Evolutionary conservation across 192 early-diverging fungal species (phyloP).

Genomic region (Backusella morwellensis): DNA sequence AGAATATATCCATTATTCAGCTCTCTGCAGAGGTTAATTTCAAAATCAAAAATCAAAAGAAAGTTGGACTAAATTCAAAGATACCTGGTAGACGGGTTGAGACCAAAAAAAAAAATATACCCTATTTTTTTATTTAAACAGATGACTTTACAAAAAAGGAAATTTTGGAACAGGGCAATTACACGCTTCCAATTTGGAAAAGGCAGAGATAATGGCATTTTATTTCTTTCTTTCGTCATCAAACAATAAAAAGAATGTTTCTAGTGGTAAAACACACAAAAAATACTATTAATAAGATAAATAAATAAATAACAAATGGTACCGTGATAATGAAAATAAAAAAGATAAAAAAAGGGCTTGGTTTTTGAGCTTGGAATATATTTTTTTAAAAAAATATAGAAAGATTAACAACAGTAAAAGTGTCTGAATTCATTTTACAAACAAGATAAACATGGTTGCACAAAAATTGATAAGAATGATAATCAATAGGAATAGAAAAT

Average conservation of each 20-base stretch:
- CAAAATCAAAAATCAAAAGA: not conserved
- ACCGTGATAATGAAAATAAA: not conserved
- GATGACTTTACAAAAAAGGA: constrained; percentile 3
- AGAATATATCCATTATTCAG: not conserved
- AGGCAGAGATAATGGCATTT: constrained; percentile 1
- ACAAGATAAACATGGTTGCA: constrained; percentile 6
- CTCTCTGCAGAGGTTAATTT: not conserved
- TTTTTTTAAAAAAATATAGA: not conserved
- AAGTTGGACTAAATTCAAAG: constrained; percentile 1
- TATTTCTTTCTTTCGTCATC: constrained; percentile 2
- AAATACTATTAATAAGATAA: not conserved
- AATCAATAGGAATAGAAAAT: constrained; percentile 1
- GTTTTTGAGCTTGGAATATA: not conserved
- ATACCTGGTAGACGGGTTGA: constrained; percentile 3
- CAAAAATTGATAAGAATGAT: constrained; percentile 1
- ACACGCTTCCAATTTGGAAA: constrained; percentile 1
- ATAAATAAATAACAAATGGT: not conserved
- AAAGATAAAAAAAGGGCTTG: not conserved
- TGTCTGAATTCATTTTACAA: constrained; percentile 7
- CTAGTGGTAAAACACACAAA: not conserved
- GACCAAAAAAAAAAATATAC: constrained; percentile 3
- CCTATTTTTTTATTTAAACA: not conserved
- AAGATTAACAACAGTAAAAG: not conserved
- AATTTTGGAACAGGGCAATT: constrained; percentile 4
- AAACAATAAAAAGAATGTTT: constrained; percentile 1